Conservation (phyloP, 2,329 filamentous ascomycete species). For the Aspergillus niger region DNA sequence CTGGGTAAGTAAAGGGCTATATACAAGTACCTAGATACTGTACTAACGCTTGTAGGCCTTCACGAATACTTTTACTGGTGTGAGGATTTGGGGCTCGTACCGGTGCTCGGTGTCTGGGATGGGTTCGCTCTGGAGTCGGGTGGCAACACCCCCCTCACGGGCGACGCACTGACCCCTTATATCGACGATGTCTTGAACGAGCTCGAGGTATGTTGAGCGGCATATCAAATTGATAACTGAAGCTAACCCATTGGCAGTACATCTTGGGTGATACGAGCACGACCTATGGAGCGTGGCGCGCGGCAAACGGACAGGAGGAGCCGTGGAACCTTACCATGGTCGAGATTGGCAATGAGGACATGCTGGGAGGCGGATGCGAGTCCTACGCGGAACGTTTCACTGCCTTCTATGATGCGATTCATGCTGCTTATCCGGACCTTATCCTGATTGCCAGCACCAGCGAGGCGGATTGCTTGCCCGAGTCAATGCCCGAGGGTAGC, state of each 20-base stretch:
- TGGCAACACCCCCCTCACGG: conserved; percentile 29
- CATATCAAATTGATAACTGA: background rate
- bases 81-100: conserved; percentile 49
- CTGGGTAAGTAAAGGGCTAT: background rate
- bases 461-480: conserved; percentile 25
- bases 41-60: conserved; percentile 48
- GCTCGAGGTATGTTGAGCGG: conserved; percentile 26
- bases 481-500: conserved; percentile 37
- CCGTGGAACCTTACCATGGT: conserved; percentile 64
- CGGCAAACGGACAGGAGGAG: conserved; percentile 61
- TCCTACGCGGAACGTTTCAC: conserved; percentile 58
- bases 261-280: conserved; percentile 30
- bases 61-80: conserved; percentile 53
- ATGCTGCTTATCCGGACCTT: conserved; percentile 58
- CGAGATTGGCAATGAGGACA: conserved; percentile 70
- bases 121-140: conserved; percentile 47
- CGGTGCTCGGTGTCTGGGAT: conserved; percentile 48
- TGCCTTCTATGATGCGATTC: conserved; percentile 62
- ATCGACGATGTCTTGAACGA: conserved; percentile 41
- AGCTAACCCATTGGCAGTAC: background rate
- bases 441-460: conserved; percentile 46
- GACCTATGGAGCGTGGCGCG: conserved; percentile 51
- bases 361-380: conserved; percentile 56
- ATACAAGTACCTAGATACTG: conserved; percentile 14
- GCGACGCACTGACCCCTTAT: conserved; percentile 36